phyloP scores from a whole-genome alignment of 2,329 filamentous ascomycete genomes.

The Aspergillus viridinutans region DNA sequence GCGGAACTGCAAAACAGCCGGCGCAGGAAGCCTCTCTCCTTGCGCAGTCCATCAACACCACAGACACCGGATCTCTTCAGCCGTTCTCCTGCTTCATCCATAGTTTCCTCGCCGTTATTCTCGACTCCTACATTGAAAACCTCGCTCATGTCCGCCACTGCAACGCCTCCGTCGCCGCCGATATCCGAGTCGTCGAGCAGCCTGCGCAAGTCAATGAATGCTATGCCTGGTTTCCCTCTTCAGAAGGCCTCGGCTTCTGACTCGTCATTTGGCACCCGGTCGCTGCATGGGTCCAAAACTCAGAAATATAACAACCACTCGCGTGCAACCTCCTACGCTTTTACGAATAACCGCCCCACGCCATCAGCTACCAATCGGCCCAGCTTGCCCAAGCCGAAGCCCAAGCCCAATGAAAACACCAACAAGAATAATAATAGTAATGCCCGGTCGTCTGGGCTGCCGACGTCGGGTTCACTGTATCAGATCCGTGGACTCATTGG shows the following conservation, averaged over 20 bases:
- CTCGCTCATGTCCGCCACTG: constrained; percentile 59
- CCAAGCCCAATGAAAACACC: constrained; percentile 14
- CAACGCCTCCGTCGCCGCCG: constrained; percentile 87
- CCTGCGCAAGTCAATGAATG: constrained; percentile 50
- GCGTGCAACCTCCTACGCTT: constrained; percentile 57
- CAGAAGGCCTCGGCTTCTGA: constrained; percentile 45
- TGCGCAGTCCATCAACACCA: constrained; percentile 47
- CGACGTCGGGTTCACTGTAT: constrained; percentile 69
- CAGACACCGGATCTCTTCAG: constrained; percentile 69
- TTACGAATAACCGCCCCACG: constrained; percentile 43
- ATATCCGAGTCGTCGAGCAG: constrained; percentile 78
- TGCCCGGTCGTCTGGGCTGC: constrained; percentile 45
- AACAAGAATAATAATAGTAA: constrained; percentile 42
- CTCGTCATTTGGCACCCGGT: constrained; percentile 50
- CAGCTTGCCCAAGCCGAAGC: constrained; percentile 23
- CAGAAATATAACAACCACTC: constrained; percentile 46
- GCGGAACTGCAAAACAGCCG: constrained; percentile 51
- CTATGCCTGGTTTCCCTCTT: constrained; percentile 47
- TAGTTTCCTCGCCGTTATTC: constrained; percentile 83
- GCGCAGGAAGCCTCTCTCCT: constrained; percentile 49
- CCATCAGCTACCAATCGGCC: constrained; percentile 41
- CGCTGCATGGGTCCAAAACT: constrained; percentile 42
- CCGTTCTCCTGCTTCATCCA: constrained; percentile 71
- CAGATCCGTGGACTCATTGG: constrained; percentile 92
- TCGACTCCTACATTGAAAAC: constrained; percentile 77